phyloP scores from a whole-genome alignment of 441 rosid species.

The Viola pubescens region DNA sequence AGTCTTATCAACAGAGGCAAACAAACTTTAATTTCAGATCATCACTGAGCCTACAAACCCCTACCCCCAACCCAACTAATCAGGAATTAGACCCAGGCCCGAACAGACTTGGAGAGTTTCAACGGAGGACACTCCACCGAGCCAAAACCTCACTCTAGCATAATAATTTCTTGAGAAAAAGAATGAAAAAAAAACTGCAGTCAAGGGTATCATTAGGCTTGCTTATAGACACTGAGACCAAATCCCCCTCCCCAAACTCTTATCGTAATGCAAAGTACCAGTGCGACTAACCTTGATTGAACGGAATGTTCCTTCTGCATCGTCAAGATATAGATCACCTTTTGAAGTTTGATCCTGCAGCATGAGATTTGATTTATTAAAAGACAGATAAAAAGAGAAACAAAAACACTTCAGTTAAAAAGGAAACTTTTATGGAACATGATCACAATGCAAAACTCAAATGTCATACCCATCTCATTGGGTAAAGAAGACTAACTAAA shows the following conservation, averaged over 20 bases:
- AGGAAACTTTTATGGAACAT: background rate
- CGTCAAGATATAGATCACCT: constrained; percentile 57
- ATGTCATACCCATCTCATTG: too few species aligned
- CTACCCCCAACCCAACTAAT: too few species aligned
- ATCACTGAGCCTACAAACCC: too few species aligned
- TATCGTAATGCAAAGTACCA: constrained; percentile 14
- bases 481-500: too few species aligned
- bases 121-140: too few species aligned
- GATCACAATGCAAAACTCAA: background rate
- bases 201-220: background rate
- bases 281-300: constrained; percentile 69
- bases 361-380: background rate
- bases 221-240: constrained; percentile 1
- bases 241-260: constrained; percentile 5
- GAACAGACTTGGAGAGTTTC: too few species aligned
- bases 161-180: background rate
- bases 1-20: too few species aligned
- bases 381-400: background rate
- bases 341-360: constrained; percentile 58
- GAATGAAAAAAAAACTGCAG: background rate
- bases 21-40: too few species aligned
- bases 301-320: constrained; percentile 67
- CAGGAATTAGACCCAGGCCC: too few species aligned
- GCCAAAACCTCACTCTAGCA: background rate
- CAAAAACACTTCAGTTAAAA: background rate